Evolutionary conservation across 2,329 filamentous ascomycete species (phyloP).

Genomic region (Monosporascus ibericus): DNA sequence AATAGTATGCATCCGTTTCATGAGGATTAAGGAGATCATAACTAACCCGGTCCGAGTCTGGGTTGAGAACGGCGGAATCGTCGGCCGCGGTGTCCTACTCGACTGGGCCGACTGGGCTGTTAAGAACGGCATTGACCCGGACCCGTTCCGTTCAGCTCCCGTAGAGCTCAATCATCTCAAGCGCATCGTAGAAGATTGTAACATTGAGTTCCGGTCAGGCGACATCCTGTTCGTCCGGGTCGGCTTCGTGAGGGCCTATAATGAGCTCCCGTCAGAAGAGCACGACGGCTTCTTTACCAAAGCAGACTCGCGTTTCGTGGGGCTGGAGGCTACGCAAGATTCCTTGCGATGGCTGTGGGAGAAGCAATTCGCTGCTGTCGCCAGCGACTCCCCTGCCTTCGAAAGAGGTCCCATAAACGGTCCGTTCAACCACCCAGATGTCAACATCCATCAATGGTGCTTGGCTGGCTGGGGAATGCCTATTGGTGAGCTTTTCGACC

Average conservation of each 20-base stretch:
- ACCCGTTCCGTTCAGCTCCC: conserved; percentile 1
- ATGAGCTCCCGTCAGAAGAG: conserved; percentile 13
- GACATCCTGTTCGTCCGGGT: conserved; percentile 35
- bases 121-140: conserved; percentile 1
- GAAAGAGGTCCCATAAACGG: conserved; percentile 35
- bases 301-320: conserved; percentile 27
- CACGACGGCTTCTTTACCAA: conserved; percentile 20
- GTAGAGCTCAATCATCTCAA: conserved; percentile 21
- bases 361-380: conserved; percentile 37
- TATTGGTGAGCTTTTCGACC: conserved; percentile 42
- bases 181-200: conserved; percentile 27
- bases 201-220: conserved; percentile 26
- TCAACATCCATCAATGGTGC: conserved; percentile 32
- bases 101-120: conserved; percentile 27
- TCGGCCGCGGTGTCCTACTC: conserved; percentile 41
- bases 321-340: conserved; percentile 30
- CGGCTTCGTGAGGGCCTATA: conserved; percentile 27
- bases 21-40: not conserved
- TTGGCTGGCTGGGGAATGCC: conserved; percentile 46
- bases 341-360: conserved; percentile 40
- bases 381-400: conserved; percentile 35
- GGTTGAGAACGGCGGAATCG: conserved; percentile 32
- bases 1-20: not conserved
- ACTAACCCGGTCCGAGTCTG: conserved; percentile 20
- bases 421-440: conserved; percentile 13